phyloP scores from a whole-genome alignment of 139 green algal species.

The Chlamydomonas eustigma region DNA sequence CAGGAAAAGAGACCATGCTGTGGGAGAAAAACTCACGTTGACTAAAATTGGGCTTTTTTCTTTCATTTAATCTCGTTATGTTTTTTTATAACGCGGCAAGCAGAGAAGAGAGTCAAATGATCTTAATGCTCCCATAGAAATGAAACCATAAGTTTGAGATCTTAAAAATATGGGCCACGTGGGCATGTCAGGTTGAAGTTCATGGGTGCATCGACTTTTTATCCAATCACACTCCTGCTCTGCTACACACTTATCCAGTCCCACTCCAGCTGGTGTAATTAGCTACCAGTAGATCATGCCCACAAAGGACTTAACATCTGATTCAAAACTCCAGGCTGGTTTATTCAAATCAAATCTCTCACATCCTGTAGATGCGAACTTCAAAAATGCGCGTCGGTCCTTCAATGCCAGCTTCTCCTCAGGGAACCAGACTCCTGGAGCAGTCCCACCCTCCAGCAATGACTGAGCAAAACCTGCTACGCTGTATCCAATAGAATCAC shows the following conservation, averaged over 20 bases:
- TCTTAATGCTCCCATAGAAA: no score
- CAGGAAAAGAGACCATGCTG: not conserved
- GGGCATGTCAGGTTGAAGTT: no score
- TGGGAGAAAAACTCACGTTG: not conserved
- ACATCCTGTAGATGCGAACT: constrained; percentile 50
- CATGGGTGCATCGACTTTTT: no score
- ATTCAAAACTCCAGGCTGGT: constrained; percentile 65
- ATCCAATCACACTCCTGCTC: no score
- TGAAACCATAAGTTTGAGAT: no score
- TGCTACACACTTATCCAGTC: no score
- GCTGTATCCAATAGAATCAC: constrained; percentile 62
- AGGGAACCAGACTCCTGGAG: constrained; percentile 94
- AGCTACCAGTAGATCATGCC: constrained; percentile 42
- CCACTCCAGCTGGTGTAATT: no score
- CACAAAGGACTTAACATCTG: constrained; percentile 64
- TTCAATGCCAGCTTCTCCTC: constrained; percentile 48
- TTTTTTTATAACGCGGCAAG: not conserved
- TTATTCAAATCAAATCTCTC: constrained; percentile 71
- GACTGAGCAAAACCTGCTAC: constrained; percentile 55
- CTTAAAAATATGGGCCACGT: no score
- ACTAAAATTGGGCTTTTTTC: not conserved
- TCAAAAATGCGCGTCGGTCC: constrained; percentile 5
- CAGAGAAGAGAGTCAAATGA: not conserved
- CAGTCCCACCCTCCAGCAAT: constrained; percentile 72
- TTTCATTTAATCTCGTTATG: not conserved